phyloP scores from a whole-genome alignment of 129 eudicot genomes.

The Flaveria brownii region DNA sequence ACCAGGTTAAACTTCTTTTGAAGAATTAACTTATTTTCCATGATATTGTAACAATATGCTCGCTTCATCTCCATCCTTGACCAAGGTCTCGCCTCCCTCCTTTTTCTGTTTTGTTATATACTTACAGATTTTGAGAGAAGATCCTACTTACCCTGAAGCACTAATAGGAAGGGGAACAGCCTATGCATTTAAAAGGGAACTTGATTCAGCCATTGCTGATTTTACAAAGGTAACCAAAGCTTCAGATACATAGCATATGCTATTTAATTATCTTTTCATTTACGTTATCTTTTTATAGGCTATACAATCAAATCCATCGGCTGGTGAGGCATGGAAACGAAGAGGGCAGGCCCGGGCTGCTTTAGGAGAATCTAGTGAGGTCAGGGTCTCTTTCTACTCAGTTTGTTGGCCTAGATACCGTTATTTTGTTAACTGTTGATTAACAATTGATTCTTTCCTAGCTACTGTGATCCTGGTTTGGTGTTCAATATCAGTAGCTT shows the following conservation, averaged over 20 bases:
- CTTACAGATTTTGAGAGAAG: slow-evolving; percentile 79
- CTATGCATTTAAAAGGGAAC: slow-evolving; percentile 94
- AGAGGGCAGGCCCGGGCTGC: slow-evolving; percentile 99
- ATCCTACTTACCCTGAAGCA: slow-evolving; percentile 96
- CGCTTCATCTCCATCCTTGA: too few species aligned
- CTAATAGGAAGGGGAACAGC: slow-evolving; percentile 98
- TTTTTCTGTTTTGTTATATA: slow-evolving; percentile 12
- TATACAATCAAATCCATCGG: slow-evolving; percentile 80
- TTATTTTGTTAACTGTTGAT: neutral
- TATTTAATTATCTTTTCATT: slow-evolving; percentile 8
- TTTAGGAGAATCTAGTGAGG: slow-evolving; percentile 91
- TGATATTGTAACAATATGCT: neutral
- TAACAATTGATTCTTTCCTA: neutral
- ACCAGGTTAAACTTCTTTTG: slow-evolving; percentile 62
- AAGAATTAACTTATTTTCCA: neutral
- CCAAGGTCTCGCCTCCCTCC: neutral
- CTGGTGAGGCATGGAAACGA: slow-evolving; percentile 99
- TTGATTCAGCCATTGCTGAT: slow-evolving; percentile 92
- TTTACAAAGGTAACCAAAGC: slow-evolving; percentile 71
- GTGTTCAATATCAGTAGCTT: neutral
- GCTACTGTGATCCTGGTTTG: neutral
- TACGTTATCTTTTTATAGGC: slow-evolving; percentile 49
- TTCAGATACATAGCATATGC: slow-evolving; percentile 20
- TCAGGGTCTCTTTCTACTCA: slow-evolving; percentile 33
- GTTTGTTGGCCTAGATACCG: slow-evolving; percentile 15